Conservation (phyloP, 1,284 basidiomycete species). For the Malassezia equina region DNA sequence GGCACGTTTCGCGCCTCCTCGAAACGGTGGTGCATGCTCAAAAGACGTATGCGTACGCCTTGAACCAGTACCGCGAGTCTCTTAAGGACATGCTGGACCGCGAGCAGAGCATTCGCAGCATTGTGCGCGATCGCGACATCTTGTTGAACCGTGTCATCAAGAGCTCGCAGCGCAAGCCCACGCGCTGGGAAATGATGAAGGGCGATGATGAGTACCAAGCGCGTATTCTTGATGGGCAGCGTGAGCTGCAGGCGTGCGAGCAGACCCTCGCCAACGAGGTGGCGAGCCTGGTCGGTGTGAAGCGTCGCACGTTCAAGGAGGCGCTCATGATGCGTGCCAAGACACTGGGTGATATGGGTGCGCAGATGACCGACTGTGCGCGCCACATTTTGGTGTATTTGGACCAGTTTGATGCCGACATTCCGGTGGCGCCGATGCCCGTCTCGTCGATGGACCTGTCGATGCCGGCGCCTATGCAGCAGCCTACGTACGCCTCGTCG, state of each 20-base stretch:
- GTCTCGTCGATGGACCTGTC: not conserved
- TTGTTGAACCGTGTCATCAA: slow-evolving; percentile 50
- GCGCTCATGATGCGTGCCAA: slow-evolving; percentile 49
- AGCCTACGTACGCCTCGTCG: not conserved
- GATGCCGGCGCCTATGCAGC: not conserved
- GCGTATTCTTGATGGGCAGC: slow-evolving; percentile 47
- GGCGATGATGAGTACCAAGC: slow-evolving; percentile 41
- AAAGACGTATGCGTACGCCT: slow-evolving; percentile 46
- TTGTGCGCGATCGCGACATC: slow-evolving; percentile 50
- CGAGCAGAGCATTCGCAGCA: slow-evolving; percentile 48
- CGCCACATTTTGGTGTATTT: slow-evolving; percentile 47
- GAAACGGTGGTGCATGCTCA: slow-evolving; percentile 45
- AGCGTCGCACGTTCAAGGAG: slow-evolving; percentile 50
- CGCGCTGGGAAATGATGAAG: slow-evolving; percentile 28
- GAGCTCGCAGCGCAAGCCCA: slow-evolving; percentile 42
- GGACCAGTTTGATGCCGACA: slow-evolving; percentile 43
- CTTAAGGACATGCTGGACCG: slow-evolving; percentile 50
- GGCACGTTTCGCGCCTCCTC: slow-evolving; percentile 45
- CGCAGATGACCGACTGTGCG: slow-evolving; percentile 48
- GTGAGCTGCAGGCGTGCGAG: slow-evolving; percentile 50
- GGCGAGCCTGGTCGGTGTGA: slow-evolving; percentile 47
- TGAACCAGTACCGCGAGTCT: slow-evolving; percentile 48
- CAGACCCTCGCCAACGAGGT: slow-evolving; percentile 48
- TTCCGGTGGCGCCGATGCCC: slow-evolving; percentile 21
- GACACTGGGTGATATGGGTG: slow-evolving; percentile 49